Base-by-base conservation (phyloP, 2,329 filamentous ascomycete species). In the Escovopsis weberi region DNA sequence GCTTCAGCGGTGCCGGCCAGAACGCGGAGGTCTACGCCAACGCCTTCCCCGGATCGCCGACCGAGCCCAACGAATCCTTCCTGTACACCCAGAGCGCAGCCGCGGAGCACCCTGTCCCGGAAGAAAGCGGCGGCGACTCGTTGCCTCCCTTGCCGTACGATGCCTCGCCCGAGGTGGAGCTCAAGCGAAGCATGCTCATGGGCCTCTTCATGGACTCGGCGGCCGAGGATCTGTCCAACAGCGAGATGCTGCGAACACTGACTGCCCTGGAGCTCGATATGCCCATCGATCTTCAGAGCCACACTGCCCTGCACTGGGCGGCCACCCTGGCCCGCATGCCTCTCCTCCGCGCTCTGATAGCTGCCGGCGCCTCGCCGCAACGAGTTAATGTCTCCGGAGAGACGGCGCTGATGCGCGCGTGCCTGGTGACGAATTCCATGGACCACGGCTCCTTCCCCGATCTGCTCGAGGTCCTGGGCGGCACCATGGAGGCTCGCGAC, bases 231-330 rank as follows among this genome's bases (percentile, higher is more conserved):
- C 80, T 69, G 48, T 74, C 78, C 1, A 79, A 81, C 43, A 82
- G 89, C 53, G 82, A 87, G 10, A 82, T 84, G 34, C 75, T 98
- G 34, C 70, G 79, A 39, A 79, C 78, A 9, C 71, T 95, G 43
- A 82, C 78, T 1, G 78, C 85, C 0, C 68, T 80, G 34, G 89
- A 98, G 51, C 74, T 96, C 19, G 91, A 98, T 55, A 82, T 91
- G 58, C 89, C 91, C 2, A 85, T 98, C 44, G 91, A 98, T 55
- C 74, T 81, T 26, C 86, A 86, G 45, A 80, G 80, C 33, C 86
- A 96, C 55, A 96, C 87, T 15, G 88, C 88, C 3, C 68, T 98
- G 35, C 89, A 96, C 56, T 98, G 91, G 91, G 91, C 91, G 2
- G 87, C 91, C 5, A 95, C 91, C 4, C 70, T 98, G 38, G 87